Evolutionary conservation across 306 rosid species (phyloP).

Genomic region (Boehmeria nivea): DNA sequence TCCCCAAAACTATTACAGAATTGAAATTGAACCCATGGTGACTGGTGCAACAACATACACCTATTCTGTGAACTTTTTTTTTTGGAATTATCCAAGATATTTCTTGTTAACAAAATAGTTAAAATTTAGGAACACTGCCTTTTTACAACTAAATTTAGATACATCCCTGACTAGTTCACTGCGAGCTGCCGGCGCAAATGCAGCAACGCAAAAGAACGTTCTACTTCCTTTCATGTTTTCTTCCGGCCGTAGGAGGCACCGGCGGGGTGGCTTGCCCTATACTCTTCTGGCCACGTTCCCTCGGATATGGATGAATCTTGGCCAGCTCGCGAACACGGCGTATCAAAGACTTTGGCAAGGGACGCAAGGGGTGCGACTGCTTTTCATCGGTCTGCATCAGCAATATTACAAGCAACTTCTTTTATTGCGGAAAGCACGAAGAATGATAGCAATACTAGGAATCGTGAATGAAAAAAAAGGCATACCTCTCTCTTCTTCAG

Average conservation of each 20-base stretch:
- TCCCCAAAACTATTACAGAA: conserved; percentile 23
- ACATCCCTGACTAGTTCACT: conserved; percentile 32
- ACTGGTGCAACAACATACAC: too few species aligned
- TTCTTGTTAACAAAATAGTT: conserved; percentile 19
- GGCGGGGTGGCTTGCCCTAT: conserved; percentile 22
- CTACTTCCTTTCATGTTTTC: conserved; percentile 44
- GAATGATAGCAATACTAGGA: too few species aligned
- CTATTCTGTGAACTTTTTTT: conserved; percentile 9
- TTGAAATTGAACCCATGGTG: conserved; percentile 26
- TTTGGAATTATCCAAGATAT: conserved; percentile 5
- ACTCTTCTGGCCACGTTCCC: conserved; percentile 51
- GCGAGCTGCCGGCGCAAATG: conserved; percentile 7
- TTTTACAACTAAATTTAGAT: conserved; percentile 45
- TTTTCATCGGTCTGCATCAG: conserved; percentile 53
- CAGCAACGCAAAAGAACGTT: conserved; percentile 29
- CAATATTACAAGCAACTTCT: too few species aligned
- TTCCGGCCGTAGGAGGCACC: too few species aligned
- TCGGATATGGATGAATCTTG: conserved; percentile 78
- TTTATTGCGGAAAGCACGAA: too few species aligned
- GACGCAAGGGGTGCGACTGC: conserved; percentile 41
- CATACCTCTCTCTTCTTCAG: conserved; percentile 50
- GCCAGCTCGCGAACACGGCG: conserved; percentile 78
- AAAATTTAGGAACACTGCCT: conserved; percentile 13
- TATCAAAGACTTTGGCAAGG: conserved; percentile 57
- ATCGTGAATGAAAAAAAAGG: too few species aligned